Percentiles rank a stretch among this genome's conserved stretches.
Conservation (phyloP, 768 basidiomycete genomes). For the Russula olivacea region DNA sequence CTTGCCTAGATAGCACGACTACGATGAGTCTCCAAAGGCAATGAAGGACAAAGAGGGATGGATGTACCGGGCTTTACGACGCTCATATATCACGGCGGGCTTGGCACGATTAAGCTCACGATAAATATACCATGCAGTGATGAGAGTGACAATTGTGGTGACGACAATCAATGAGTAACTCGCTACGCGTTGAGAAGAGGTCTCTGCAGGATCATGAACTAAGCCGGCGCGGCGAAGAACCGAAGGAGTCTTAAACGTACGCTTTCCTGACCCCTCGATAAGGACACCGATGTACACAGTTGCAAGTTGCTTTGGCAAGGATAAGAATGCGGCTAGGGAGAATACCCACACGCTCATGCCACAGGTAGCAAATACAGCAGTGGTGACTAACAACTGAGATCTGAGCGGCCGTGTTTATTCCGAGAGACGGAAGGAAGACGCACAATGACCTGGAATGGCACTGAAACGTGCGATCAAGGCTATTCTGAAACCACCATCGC, state of each 20-base stretch:
- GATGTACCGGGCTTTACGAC: slow-evolving; percentile 62
- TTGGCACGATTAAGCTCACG: slow-evolving; percentile 64
- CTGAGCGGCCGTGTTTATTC: neutral
- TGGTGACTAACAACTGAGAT: slow-evolving; percentile 56
- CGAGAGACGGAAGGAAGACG: slow-evolving; percentile 28
- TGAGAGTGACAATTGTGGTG: slow-evolving; percentile 64
- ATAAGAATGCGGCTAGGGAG: slow-evolving; percentile 70
- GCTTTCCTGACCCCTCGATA: slow-evolving; percentile 36
- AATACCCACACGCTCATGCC: slow-evolving; percentile 82
- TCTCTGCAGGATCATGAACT: slow-evolving; percentile 30
- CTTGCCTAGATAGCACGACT: slow-evolving; percentile 40
- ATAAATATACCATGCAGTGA: slow-evolving; percentile 82
- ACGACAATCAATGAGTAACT: slow-evolving; percentile 61
- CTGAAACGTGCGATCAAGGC: slow-evolving; percentile 71
- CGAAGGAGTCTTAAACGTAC: neutral
- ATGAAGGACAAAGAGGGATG: neutral
- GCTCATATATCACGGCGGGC: slow-evolving; percentile 57
- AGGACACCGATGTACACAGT: slow-evolving; percentile 88
- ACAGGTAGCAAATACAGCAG: slow-evolving; percentile 82
- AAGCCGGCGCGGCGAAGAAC: neutral
- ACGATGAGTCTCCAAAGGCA: slow-evolving; percentile 6
- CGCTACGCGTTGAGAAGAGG: slow-evolving; percentile 51
- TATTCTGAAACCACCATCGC: slow-evolving; percentile 85
- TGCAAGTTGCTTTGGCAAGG: slow-evolving; percentile 86
- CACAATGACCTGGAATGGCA: slow-evolving; percentile 84